Percentiles rank a stretch among this genome's conserved stretches.
These are phyloP conservation scores for Porogramme epimiltina DNA, from an alignment of 1,284 basidiomycete genomes.

Conservation along the genomic window DNA sequence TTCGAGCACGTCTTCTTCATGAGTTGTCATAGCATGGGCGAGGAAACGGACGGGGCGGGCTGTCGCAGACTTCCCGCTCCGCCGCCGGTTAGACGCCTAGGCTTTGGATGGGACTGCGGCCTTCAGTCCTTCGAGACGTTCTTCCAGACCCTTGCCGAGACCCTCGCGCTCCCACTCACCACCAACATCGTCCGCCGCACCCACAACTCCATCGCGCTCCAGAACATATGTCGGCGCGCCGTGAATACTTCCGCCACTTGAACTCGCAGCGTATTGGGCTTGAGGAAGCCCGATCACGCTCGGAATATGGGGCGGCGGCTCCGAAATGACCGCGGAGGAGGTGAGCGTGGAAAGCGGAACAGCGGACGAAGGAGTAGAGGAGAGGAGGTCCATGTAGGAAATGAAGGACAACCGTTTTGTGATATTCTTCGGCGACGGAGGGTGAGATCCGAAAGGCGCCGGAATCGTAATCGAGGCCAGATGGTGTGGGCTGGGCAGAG, in stretches of 20 bases:
- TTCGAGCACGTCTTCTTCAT: constrained; percentile 5
- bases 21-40: not conserved
- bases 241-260: constrained; percentile 31
- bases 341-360: constrained; percentile 75
- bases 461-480: constrained; percentile 40
- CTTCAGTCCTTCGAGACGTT: constrained; percentile 66
- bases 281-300: constrained; percentile 50
- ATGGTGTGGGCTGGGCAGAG: constrained; percentile 27
- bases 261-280: constrained; percentile 28
- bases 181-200: constrained; percentile 53
- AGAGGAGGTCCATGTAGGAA: constrained; percentile 81
- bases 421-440: constrained; percentile 54
- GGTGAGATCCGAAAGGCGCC: constrained; percentile 42
- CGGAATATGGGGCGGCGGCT: constrained; percentile 70
- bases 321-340: constrained; percentile 46
- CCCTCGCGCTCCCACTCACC: constrained; percentile 87
- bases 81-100: constrained; percentile 4
- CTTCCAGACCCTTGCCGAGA: constrained; percentile 77
- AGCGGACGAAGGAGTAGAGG: constrained; percentile 72
- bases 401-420: constrained; percentile 81
- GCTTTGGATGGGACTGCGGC: constrained; percentile 31
- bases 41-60: too few relatives aligned
- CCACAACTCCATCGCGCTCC: constrained; percentile 26
- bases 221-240: constrained; percentile 21
- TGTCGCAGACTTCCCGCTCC: not conserved